Percentiles rank a stretch among this genome's conserved stretches.
Evolutionary conservation across 306 rosid genomes (phyloP).

Genomic region (Hylodesmum podocarpum): DNA sequence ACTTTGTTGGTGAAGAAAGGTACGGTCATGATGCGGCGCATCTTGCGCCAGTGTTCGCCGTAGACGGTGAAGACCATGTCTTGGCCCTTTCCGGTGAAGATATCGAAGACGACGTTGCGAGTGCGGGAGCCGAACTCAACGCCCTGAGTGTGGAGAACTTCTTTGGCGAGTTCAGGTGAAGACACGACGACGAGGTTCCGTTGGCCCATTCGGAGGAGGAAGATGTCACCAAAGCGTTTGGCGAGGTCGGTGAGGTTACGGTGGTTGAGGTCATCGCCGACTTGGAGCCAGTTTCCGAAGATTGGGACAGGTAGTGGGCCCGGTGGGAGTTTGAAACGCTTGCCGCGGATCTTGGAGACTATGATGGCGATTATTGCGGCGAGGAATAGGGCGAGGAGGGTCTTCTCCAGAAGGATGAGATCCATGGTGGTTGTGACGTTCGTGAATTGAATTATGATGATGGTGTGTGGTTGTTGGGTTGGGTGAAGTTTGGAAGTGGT

Average conservation of each 20-base stretch:
- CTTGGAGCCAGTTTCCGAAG: conserved; percentile 94
- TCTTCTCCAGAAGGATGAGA: conserved; percentile 80
- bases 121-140: conserved; percentile 93
- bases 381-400: conserved; percentile 62
- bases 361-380: conserved; percentile 51
- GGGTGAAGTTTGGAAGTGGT: not conserved
- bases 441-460: not conserved
- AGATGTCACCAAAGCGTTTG: conserved; percentile 70
- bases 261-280: conserved; percentile 94
- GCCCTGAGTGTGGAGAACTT: conserved; percentile 84
- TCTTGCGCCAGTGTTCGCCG: conserved; percentile 96
- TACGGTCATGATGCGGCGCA: conserved; percentile 91
- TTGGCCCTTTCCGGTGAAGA: conserved; percentile 87
- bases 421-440: conserved; percentile 41
- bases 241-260: conserved; percentile 77
- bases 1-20: conserved; percentile 94
- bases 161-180: conserved; percentile 84
- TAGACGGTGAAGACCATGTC: conserved; percentile 94
- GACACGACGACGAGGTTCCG: conserved; percentile 77
- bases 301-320: conserved; percentile 78
- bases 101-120: conserved; percentile 85
- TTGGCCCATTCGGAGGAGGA: conserved; percentile 93
- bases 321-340: conserved; percentile 80
- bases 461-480: not conserved
- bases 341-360: conserved; percentile 68